These are phyloP conservation scores for Alnus rubra DNA, from an alignment of 306 rosid species.

Conservation along the genomic window DNA sequence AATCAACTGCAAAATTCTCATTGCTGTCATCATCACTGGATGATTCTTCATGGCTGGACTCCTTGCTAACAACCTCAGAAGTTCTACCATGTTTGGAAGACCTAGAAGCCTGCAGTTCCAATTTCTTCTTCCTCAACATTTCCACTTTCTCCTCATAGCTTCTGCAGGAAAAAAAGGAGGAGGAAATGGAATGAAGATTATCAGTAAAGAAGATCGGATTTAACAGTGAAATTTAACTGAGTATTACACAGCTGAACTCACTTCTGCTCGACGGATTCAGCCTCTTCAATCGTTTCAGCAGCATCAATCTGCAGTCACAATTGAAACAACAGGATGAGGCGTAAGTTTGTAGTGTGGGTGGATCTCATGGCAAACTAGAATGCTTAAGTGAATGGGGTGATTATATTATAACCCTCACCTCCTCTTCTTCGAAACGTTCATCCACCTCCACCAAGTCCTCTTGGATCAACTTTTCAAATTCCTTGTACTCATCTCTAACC, in stretches of 20 bases:
- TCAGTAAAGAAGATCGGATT: not conserved
- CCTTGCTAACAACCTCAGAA: slow-evolving; percentile 39
- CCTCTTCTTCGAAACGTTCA: slow-evolving; percentile 92
- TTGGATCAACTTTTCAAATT: slow-evolving; percentile 92
- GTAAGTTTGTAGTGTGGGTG: slow-evolving; percentile 12
- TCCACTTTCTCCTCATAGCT: slow-evolving; percentile 64
- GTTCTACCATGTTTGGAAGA: slow-evolving; percentile 49
- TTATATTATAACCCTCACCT: slow-evolving; percentile 50
- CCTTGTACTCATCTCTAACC: slow-evolving; percentile 88
- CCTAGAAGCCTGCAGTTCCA: slow-evolving; percentile 58
- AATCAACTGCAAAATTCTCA: slow-evolving; percentile 77
- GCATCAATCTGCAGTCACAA: slow-evolving; percentile 71
- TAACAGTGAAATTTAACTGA: not conserved
- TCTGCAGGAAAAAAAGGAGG: slow-evolving; percentile 34
- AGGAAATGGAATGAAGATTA: slow-evolving; percentile 3
- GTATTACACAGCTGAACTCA: slow-evolving; percentile 27
- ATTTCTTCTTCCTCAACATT: slow-evolving; percentile 66
- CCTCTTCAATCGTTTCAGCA: slow-evolving; percentile 87
- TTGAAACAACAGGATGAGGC: slow-evolving; percentile 18
- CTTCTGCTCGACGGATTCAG: slow-evolving; percentile 84
- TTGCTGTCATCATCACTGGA: slow-evolving; percentile 74
- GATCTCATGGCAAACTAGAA: not conserved
- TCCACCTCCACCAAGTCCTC: slow-evolving; percentile 91
- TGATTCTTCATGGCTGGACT: slow-evolving; percentile 50
- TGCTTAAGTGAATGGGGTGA: slow-evolving; percentile 11